Evolutionary conservation across 1,139 yeast genomes (phyloP).

Genomic region (Lodderomyces margitis): DNA sequence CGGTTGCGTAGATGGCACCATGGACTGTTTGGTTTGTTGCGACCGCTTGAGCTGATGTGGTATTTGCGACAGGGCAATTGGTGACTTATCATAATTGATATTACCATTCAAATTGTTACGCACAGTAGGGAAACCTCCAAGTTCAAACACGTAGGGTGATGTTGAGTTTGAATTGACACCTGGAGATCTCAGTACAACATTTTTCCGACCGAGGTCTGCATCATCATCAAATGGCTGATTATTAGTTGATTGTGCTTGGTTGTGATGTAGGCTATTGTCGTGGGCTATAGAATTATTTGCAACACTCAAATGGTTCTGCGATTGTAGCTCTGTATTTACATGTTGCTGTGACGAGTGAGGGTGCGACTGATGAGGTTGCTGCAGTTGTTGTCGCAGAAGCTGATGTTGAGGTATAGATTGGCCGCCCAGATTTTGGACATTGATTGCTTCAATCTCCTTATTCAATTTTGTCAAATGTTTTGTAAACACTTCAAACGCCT

Average conservation of each 20-base stretch:
- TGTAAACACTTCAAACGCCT: constrained; percentile 21
- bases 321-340: constrained; percentile 1
- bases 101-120: constrained; percentile 11
- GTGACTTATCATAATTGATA: constrained; percentile 9
- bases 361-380: constrained; percentile 9
- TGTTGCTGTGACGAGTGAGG: constrained; percentile 11
- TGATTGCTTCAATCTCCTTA: constrained; percentile 25
- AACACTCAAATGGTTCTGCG: constrained; percentile 5
- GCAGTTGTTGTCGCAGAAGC: constrained; percentile 10
- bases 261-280: constrained; percentile 3
- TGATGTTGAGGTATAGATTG: constrained; percentile 11
- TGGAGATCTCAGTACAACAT: constrained; percentile 15
- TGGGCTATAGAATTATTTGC: neutral
- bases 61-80: constrained; percentile 8
- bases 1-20: neutral
- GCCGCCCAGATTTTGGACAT: constrained; percentile 4
- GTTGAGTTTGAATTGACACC: constrained; percentile 16
- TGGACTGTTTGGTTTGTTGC: constrained; percentile 4
- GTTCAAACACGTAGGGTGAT: constrained; percentile 19
- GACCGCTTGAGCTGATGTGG: constrained; percentile 4
- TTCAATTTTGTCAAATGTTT: constrained; percentile 24
- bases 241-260: constrained; percentile 1
- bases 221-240: constrained; percentile 13
- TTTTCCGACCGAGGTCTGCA: constrained; percentile 13
- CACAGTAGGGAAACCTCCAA: constrained; percentile 14